A percentile compares a stretch with the other conserved stretches of the same genome.
Evolutionary conservation across 768 basidiomycete genomes (phyloP).

Genomic region (Lentinula guzmanii): DNA sequence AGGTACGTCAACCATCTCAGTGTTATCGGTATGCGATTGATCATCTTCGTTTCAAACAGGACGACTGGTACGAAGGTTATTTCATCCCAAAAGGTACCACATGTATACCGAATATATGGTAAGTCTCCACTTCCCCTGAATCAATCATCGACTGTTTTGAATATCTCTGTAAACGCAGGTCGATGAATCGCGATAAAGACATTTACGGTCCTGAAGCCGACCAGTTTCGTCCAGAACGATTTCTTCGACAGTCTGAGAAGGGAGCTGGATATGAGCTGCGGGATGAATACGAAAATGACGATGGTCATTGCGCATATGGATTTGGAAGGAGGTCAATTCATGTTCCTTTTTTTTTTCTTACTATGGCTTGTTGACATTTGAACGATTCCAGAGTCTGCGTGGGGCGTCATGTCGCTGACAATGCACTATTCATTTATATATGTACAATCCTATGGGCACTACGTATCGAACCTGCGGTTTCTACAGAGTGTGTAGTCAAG

Average conservation of each 20-base stretch:
- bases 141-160: background rate
- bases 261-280: background rate
- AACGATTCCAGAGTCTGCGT: background rate
- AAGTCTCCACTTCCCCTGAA: background rate
- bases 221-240: background rate
- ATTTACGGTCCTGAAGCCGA: conserved; percentile 3
- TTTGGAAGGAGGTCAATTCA: background rate
- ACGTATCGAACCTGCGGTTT: background rate
- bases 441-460: conserved; percentile 1
- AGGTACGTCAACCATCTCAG: background rate
- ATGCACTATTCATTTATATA: conserved; percentile 4
- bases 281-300: background rate
- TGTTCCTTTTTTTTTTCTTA: background rate
- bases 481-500: background rate
- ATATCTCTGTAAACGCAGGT: background rate
- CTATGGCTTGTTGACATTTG: background rate
- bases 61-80: conserved; percentile 4
- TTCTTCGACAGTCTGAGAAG: background rate
- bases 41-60: background rate
- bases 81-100: conserved; percentile 1
- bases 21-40: background rate
- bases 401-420: conserved; percentile 1
- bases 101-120: background rate
- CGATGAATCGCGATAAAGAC: background rate
- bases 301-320: conserved; percentile 1